Conservation (phyloP, 1,284 basidiomycete genomes). For the Naganishia albida region DNA sequence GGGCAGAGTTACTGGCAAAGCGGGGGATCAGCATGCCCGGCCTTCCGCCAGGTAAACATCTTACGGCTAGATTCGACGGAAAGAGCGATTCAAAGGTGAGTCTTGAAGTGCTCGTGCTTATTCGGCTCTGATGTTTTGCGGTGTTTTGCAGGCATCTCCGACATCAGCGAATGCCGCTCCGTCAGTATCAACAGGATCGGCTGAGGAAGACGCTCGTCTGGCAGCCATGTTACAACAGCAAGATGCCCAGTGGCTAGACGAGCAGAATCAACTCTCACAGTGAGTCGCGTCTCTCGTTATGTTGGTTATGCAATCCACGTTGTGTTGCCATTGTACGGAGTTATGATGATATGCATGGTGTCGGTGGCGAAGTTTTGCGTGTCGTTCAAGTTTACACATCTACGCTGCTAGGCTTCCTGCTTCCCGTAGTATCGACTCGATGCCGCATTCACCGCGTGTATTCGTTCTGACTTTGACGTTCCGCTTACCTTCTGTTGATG, state of each 20-base stretch:
- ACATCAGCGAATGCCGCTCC: constrained; percentile 1
- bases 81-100: constrained; percentile 61
- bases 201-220: constrained; percentile 53
- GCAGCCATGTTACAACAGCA: constrained; percentile 51
- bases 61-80: constrained; percentile 69
- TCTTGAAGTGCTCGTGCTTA: background rate
- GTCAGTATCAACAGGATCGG: constrained; percentile 42
- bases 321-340: constrained; percentile 19
- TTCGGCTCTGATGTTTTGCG: background rate
- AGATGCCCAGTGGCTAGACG: constrained; percentile 51
- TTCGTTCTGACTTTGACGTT: constrained; percentile 1
- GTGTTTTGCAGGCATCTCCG: constrained; percentile 27
- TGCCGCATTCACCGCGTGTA: background rate
- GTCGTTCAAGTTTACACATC: too few relatives aligned
- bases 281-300: constrained; percentile 37
- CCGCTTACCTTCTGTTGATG: constrained; percentile 2
- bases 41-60: constrained; percentile 35
- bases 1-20: constrained; percentile 50
- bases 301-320: background rate
- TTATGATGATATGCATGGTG: constrained; percentile 18
- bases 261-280: constrained; percentile 52
- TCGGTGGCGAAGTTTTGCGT: too few relatives aligned
- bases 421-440: too few relatives aligned
- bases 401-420: too few relatives aligned
- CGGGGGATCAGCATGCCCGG: constrained; percentile 35